Conservation (phyloP, 139 green algal species). For the Desmodesmus armatus region DNA sequence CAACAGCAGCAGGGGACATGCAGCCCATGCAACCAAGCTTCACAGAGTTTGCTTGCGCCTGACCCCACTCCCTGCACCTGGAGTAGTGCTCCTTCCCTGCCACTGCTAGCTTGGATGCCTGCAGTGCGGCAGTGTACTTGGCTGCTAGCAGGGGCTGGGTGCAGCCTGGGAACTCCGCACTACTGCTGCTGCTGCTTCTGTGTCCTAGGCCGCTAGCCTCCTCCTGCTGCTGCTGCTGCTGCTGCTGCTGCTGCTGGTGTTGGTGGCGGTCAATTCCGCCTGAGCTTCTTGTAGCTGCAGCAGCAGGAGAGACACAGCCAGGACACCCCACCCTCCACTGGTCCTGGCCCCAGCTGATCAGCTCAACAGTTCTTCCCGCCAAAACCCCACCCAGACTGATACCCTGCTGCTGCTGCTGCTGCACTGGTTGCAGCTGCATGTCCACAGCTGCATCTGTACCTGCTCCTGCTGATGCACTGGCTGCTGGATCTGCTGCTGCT, state of each 20-base stretch:
- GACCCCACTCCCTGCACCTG: not conserved
- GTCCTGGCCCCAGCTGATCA: too few relatives aligned
- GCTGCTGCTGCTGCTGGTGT: not conserved
- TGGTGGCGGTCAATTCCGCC: too few relatives aligned
- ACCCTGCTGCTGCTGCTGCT: not conserved
- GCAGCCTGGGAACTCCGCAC: not conserved
- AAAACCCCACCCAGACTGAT: not conserved
- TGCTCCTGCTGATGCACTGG: not conserved
- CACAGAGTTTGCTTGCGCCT: not conserved
- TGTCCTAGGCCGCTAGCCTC: not conserved
- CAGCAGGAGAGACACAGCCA: not conserved
- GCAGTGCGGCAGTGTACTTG: not conserved
- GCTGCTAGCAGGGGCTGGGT: not conserved
- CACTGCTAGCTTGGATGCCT: not conserved
- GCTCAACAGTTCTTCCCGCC: not conserved
- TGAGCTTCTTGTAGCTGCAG: conserved; percentile 26
- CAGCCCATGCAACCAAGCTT: not conserved
- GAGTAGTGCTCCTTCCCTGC: not conserved
- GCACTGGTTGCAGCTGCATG: not conserved
- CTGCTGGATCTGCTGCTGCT: not conserved
- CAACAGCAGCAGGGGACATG: too few relatives aligned
- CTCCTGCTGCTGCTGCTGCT: not conserved
- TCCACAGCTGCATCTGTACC: not conserved
- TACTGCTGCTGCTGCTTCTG: not conserved
- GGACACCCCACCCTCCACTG: too few relatives aligned